Evolutionary conservation across 2,329 filamentous ascomycete species (phyloP).

Genomic region (Phaeosphaeriaceae sp.): DNA sequence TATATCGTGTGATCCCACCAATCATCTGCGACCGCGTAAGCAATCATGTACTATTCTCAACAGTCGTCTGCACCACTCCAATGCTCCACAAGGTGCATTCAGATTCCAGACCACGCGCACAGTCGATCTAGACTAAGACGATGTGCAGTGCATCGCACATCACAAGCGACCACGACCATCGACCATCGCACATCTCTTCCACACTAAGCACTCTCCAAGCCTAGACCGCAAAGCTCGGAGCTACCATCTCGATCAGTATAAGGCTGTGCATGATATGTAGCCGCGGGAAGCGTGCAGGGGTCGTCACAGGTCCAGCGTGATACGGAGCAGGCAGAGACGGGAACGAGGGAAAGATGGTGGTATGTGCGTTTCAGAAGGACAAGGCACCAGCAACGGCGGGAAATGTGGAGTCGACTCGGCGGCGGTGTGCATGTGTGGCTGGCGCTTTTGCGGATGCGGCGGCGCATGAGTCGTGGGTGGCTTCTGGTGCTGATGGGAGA

Average conservation of each 20-base stretch:
- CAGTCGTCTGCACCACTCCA: not conserved
- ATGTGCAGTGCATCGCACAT: not conserved
- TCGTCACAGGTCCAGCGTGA: not conserved
- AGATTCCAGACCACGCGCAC: too few species aligned
- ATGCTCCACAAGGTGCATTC: too few species aligned
- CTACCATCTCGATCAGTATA: constrained; percentile 12
- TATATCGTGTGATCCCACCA: not conserved
- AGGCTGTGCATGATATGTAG: constrained; percentile 21
- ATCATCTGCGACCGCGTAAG: not conserved
- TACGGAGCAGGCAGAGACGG: constrained; percentile 3
- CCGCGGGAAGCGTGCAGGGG: constrained; percentile 16
- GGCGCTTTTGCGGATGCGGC: not conserved
- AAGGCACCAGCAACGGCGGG: not conserved
- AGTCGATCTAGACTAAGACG: not conserved
- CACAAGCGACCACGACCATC: not conserved
- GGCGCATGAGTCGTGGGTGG: not conserved
- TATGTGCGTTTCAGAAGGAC: not conserved
- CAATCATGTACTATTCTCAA: not conserved
- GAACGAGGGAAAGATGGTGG: not conserved
- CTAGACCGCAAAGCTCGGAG: not conserved
- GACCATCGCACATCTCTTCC: not conserved
- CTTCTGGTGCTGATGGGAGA: not conserved
- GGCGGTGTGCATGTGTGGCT: not conserved
- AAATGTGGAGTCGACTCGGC: not conserved
- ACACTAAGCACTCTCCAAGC: not conserved